Conservation (phyloP, 805 yeast species). For the Metschnikowia arizonensis region DNA sequence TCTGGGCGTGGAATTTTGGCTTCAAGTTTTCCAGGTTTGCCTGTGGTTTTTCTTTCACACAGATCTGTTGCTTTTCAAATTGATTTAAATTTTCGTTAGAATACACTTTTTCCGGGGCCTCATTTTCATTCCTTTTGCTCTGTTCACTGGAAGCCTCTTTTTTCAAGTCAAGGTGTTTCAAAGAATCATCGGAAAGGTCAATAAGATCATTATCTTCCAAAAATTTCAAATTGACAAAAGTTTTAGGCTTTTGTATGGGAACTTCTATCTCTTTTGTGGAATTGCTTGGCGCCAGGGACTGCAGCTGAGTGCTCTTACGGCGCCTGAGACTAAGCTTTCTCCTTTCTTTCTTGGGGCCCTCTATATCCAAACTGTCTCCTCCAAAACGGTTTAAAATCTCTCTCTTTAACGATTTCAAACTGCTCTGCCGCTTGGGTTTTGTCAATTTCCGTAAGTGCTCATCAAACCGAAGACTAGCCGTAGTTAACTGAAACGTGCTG, state of each 20-base stretch:
- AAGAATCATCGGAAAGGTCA: slow-evolving; percentile 1
- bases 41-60: neutral
- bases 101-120: neutral
- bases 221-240: neutral
- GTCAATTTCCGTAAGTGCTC: slow-evolving; percentile 1
- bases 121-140: neutral
- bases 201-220: slow-evolving; percentile 1
- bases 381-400: slow-evolving; percentile 2
- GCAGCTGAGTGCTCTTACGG: neutral
- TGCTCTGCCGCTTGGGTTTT: neutral
- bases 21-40: neutral
- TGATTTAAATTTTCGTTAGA: neutral
- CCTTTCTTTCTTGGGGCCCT: neutral
- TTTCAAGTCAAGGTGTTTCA: too few relatives aligned
- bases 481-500: slow-evolving; percentile 2
- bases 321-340: slow-evolving; percentile 2
- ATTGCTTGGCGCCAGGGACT: neutral
- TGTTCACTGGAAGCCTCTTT: neutral
- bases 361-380: neutral
- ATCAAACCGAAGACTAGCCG: slow-evolving; percentile 6
- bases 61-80: neutral
- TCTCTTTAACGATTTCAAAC: slow-evolving; percentile 1
- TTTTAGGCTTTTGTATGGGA: neutral
- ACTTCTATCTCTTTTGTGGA: neutral
- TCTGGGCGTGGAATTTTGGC: neutral